Base-by-base conservation (phyloP, 176 grass and related monocot genomes). In the Musa schizocarpa region DNA sequence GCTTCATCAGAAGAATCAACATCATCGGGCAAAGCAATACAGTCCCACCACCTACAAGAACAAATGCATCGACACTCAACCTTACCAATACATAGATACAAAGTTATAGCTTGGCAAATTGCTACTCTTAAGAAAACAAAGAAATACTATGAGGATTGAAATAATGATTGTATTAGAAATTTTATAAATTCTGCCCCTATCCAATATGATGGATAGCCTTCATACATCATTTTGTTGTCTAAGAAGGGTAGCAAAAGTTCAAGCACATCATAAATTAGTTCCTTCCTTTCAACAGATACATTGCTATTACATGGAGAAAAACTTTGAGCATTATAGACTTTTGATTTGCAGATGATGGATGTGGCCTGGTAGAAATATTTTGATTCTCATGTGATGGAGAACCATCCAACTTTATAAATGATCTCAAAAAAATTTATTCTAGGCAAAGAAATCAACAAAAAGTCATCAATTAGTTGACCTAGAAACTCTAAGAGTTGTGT, bases 11-110 rank as follows among this genome's bases (percentile, higher is more conserved):
- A 78, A 49, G 65, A 14, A 86, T 99, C 86, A 50, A 99, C 76
- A 71, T 91, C 82, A n/a, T 91, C 88, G 62, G 95, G 95, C 88
- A 99, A 87, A 62, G 95, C 83, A 89, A 98, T 58, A 82, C 83
- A 94, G 52, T 98, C 95, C 95, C 90, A 98, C 95, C 95, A 98
- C 77, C 95, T 98, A 84, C 85, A 89, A 72, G 49, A 52, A 75
- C 50, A 73, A 76, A 63, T 55, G 14, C 25, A 77, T 1, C 23
- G 48, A 66, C 52, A 21, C n/a, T 52, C 61, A 51, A 29, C 57
- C 11, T 2, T 57, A 14, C 20, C 2, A 6, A 21, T 16, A 19
- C n/a, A 50, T 16, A 70, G 68, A 52, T 21, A 70, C 51, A 43
- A 43, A 43, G 34, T 52, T 51, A 8, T 50, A 50, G 34, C 19